Base-by-base conservation (phyloP, 2,329 filamentous ascomycete genomes). In the Fusarium lyarnte region DNA sequence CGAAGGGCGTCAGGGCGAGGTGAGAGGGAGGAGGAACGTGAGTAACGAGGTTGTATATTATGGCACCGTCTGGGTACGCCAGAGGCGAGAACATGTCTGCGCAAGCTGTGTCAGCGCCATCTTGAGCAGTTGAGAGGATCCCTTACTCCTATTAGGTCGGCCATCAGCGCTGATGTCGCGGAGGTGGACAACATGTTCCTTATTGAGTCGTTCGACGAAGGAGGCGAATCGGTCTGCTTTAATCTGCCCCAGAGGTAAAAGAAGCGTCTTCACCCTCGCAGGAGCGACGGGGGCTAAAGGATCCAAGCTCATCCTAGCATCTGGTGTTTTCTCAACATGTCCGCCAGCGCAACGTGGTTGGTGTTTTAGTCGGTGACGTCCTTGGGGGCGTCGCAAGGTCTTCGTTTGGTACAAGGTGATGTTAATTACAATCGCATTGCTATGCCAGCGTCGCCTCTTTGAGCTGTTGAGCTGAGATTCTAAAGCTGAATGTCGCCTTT, bases 51-150 rank as follows among this genome's bases (percentile, higher is more conserved):
- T 97, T 93, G 86, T 96, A 98, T 77, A 98, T 88, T 69, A 98
- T 92, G 78, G 91, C 91, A 68, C 95, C 95, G 75, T 91, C 89
- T 16, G 94, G 94, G 81, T 96, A 97, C 19, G 93, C 93, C 77
- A 96, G 85, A 43, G 95, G 95, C 65, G 94, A 97, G 83, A 98
- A 98, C 91, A 96, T 95, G 82, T 94, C 94, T 97, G 81, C 68
- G 59, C 47, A 58, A 58, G 36, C 38, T 58, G 29, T 39, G 67
- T 80, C 69, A 80, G 73, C 62, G 16, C 25, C 29, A 55, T 58
- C 46, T 42, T 39, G 23, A 71, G 61, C 47, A 41, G 47, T 45
- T 36, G 43, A 51, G 58, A 63, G 53, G 35, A 70, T 57, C 49
- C 58, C 79, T 76, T 91, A 95, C 94, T 97, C 86, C 93, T 91